Evolutionary conservation across 345 rosid genomes (phyloP).

Genomic region (Cochlearia excelsa): DNA sequence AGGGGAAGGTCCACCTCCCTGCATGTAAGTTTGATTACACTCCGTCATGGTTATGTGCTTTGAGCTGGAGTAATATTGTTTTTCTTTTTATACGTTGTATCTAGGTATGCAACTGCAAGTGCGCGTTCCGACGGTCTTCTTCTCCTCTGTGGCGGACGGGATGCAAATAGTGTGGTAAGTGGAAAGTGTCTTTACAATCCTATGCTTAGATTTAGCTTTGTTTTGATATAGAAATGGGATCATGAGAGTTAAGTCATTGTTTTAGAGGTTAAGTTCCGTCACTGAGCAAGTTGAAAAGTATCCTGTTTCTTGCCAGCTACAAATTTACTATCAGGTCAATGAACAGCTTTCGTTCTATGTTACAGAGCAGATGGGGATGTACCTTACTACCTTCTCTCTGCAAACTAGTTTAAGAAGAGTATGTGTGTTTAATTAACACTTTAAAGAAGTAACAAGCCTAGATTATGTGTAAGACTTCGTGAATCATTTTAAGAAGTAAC

Average conservation of each 20-base stretch:
- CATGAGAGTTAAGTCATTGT: too few species aligned
- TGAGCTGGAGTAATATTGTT: slow-evolving; percentile 10
- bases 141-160: slow-evolving; percentile 98
- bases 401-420: slow-evolving; percentile 9
- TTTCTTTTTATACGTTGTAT: slow-evolving; percentile 19
- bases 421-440: slow-evolving; percentile 2
- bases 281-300: not conserved
- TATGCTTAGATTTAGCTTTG: too few species aligned
- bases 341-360: not conserved
- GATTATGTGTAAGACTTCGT: not conserved
- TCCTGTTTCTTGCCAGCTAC: not conserved
- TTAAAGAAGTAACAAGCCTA: slow-evolving; percentile 7
- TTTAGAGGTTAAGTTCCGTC: too few species aligned
- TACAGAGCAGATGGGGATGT: slow-evolving; percentile 16
- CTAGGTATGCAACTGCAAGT: slow-evolving; percentile 99
- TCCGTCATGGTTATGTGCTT: slow-evolving; percentile 1
- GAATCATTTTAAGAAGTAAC: not conserved
- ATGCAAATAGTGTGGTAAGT: slow-evolving; percentile 92
- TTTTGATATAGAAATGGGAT: too few species aligned
- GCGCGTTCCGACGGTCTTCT: slow-evolving; percentile 99
- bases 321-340: not conserved
- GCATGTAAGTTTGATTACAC: slow-evolving; percentile 65
- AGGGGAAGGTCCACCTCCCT: slow-evolving; percentile 99
- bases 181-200: slow-evolving; percentile 1
- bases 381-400: not conserved